Conservation (phyloP, 805 yeast genomes). For the Yamadazyma laniorum region DNA sequence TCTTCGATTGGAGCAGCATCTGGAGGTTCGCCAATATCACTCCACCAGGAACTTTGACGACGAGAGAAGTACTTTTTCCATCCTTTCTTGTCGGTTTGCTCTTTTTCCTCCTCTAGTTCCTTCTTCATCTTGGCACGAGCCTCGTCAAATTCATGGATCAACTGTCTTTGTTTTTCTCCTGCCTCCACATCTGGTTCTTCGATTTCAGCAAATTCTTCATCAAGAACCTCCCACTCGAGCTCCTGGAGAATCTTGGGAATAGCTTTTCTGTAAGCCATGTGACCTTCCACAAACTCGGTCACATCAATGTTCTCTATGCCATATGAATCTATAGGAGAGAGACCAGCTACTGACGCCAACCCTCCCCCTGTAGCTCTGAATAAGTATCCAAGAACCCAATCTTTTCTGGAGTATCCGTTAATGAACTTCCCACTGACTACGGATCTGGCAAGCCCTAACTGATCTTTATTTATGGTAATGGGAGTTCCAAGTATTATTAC, state of each 20-base stretch:
- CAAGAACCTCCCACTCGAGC: conserved; percentile 75
- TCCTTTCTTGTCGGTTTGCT: conserved; percentile 31
- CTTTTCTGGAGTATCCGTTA: conserved; percentile 87
- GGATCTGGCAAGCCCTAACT: conserved; percentile 72
- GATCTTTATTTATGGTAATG: conserved; percentile 72
- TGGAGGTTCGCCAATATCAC: conserved; percentile 32
- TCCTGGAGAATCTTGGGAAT: conserved; percentile 77
- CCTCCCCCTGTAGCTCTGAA: conserved; percentile 97
- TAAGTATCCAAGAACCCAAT: conserved; percentile 93
- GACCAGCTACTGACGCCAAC: conserved; percentile 83
- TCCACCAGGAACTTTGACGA: conserved; percentile 54
- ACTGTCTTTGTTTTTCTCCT: conserved; percentile 75
- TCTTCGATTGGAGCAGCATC: conserved; percentile 14
- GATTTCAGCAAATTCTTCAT: conserved; percentile 91
- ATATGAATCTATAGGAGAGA: conserved; percentile 63
- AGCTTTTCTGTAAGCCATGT: conserved; percentile 94
- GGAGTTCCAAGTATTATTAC: conserved; percentile 90
- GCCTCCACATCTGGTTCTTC: conserved; percentile 94
- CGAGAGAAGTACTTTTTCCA: conserved; percentile 52
- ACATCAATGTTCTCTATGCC: conserved; percentile 86
- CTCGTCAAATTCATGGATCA: conserved; percentile 82
- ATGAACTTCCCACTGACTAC: conserved; percentile 88
- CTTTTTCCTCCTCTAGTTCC: conserved; percentile 29
- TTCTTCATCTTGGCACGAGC: conserved; percentile 63
- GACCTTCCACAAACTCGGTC: conserved; percentile 86